phyloP scores from a whole-genome alignment of 2,329 filamentous ascomycete species.

The Volutella citrinella region DNA sequence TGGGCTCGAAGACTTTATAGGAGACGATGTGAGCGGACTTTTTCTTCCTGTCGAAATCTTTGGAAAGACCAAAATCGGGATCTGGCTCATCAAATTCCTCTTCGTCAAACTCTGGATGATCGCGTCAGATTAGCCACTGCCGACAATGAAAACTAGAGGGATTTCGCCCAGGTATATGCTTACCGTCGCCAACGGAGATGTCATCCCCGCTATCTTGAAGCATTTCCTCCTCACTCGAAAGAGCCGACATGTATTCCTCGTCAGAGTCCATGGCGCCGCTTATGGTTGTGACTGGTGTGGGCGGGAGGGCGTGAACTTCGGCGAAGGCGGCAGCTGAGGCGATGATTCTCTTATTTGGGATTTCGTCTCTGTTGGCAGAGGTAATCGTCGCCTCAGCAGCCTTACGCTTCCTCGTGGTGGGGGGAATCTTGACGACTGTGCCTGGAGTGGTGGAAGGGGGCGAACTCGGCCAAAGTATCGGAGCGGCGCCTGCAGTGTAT shows the following conservation, averaged over 20 bases:
- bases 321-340: constrained; percentile 49
- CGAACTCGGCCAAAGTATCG: too few relatives aligned
- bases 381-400: constrained; percentile 62
- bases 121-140: too few relatives aligned
- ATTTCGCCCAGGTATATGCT: too few relatives aligned
- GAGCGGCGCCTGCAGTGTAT: not conserved
- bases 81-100: constrained; percentile 58
- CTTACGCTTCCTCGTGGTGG: constrained; percentile 58
- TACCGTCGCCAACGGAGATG: constrained; percentile 53
- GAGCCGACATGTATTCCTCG: constrained; percentile 85
- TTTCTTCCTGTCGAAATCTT: constrained; percentile 68
- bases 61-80: constrained; percentile 48
- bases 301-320: constrained; percentile 45
- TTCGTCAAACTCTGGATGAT: constrained; percentile 50
- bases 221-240: constrained; percentile 72
- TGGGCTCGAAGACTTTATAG: constrained; percentile 76
- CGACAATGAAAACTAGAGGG: too few relatives aligned
- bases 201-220: constrained; percentile 76
- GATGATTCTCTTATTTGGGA: constrained; percentile 53
- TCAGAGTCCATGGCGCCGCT: constrained; percentile 84
- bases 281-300: constrained; percentile 53
- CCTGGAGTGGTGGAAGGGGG: constrained; percentile 1
- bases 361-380: constrained; percentile 40
- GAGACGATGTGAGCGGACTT: constrained; percentile 79
- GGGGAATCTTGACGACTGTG: constrained; percentile 52